Conservation (phyloP, 148 eudicot genomes). For the Persicaria maculosa region DNA sequence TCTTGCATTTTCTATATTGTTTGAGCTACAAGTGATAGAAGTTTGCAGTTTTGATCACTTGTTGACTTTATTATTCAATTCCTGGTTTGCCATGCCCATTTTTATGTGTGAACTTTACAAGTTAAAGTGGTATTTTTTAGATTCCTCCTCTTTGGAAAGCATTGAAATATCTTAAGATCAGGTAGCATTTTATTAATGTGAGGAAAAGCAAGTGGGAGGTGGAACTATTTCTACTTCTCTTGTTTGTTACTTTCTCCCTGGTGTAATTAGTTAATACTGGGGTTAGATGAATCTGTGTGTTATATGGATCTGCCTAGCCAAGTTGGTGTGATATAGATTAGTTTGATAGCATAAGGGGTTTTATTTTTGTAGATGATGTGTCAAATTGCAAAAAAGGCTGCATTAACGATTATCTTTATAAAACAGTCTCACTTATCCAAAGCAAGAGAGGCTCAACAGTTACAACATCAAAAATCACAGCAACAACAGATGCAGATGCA, state of each 20-base stretch:
- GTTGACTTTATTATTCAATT: background rate
- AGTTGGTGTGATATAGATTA: too few species aligned
- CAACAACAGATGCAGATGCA: constrained; percentile 34
- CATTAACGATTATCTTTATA: background rate
- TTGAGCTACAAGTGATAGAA: background rate
- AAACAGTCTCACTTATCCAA: constrained; percentile 35
- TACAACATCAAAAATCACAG: constrained; percentile 30
- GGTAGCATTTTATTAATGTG: too few species aligned
- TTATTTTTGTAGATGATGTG: background rate
- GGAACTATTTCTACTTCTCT: too few species aligned
- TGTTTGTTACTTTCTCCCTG: too few species aligned
- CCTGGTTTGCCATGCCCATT: background rate
- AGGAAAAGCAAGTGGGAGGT: too few species aligned
- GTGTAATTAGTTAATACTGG: too few species aligned
- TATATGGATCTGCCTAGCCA: too few species aligned
- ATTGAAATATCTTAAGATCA: too few species aligned
- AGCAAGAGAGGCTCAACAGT: constrained; percentile 35
- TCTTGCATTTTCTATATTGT: background rate
- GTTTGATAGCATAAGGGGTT: background rate
- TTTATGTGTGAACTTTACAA: background rate
- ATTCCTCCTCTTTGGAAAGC: too few species aligned
- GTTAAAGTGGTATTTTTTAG: background rate
- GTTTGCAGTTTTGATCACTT: background rate
- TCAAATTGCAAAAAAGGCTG: background rate
- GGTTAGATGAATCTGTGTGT: too few species aligned